Conservation (phyloP, 1,284 basidiomycete species). For the Irpex sp. region DNA sequence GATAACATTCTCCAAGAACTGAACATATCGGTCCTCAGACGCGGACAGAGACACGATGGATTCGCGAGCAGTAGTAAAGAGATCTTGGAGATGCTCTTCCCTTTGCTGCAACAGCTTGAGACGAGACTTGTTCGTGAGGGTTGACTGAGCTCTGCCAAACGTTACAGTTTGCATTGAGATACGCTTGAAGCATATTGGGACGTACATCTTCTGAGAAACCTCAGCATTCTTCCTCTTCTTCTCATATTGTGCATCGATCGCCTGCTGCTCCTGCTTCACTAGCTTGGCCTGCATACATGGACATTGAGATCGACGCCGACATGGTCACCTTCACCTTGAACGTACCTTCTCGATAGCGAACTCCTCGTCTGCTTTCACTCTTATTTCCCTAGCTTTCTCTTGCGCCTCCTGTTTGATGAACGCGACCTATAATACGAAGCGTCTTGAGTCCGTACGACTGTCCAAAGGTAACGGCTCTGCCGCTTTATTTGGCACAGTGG, state of each 20-base stretch:
- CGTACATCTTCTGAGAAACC: slow-evolving; percentile 94
- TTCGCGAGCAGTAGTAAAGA: slow-evolving; percentile 85
- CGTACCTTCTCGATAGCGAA: slow-evolving; percentile 95
- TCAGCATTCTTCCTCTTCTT: slow-evolving; percentile 95
- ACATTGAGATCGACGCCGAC: not conserved
- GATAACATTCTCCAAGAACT: slow-evolving; percentile 86
- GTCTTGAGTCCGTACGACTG: slow-evolving; percentile 11
- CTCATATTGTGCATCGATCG: slow-evolving; percentile 92
- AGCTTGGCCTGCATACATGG: slow-evolving; percentile 81
- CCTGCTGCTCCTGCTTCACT: slow-evolving; percentile 92
- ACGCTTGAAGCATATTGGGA: slow-evolving; percentile 15
- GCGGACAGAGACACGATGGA: slow-evolving; percentile 72
- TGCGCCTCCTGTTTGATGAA: slow-evolving; percentile 97
- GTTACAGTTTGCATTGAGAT: not conserved
- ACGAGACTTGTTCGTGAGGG: slow-evolving; percentile 95
- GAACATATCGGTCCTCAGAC: slow-evolving; percentile 79
- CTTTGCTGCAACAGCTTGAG: slow-evolving; percentile 91
- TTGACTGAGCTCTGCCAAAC: slow-evolving; percentile 89
- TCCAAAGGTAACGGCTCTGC: not conserved
- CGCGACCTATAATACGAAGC: slow-evolving; percentile 69
- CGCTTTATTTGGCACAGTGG: not conserved
- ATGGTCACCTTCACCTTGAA: not conserved
- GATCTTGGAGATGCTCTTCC: slow-evolving; percentile 92
- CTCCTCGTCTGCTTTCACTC: slow-evolving; percentile 96
- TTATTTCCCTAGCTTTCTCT: slow-evolving; percentile 97